These are phyloP conservation scores for Naegleria fowleri DNA, from an alignment of 208 protist genomes.

Conservation along the genomic window DNA sequence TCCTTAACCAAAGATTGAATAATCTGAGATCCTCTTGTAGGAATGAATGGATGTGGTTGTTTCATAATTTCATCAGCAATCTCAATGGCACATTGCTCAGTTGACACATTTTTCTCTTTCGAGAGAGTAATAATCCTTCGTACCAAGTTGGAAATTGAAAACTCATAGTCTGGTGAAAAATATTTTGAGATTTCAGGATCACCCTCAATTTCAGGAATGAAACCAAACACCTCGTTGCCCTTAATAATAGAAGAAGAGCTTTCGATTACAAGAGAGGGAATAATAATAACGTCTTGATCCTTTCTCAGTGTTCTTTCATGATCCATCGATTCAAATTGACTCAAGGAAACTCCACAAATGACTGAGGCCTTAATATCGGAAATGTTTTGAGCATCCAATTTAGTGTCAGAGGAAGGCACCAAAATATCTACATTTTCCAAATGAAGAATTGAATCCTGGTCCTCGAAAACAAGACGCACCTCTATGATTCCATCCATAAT, in stretches of 20 bases:
- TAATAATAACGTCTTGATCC: neutral
- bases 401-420: neutral
- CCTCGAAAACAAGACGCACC: neutral
- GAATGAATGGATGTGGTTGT: neutral
- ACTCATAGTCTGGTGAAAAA: neutral
- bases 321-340: neutral
- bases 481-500: neutral
- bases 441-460: neutral
- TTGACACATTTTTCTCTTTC: neutral
- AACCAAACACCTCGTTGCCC: neutral
- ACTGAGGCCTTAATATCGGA: neutral
- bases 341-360: neutral
- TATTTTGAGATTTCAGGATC: neutral
- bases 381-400: neutral
- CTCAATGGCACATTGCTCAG: neutral
- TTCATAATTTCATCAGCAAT: neutral
- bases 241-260: neutral
- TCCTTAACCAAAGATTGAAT: neutral
- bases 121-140: neutral
- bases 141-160: neutral
- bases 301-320: neutral
- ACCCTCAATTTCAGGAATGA: neutral
- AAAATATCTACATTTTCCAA: neutral
- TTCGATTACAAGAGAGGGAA: neutral
- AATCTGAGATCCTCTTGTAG: neutral